These are phyloP conservation scores for Lunularia cruciata DNA, from an alignment of 225 moss, liverwort and hornwort genomes.

Conservation along the genomic window DNA sequence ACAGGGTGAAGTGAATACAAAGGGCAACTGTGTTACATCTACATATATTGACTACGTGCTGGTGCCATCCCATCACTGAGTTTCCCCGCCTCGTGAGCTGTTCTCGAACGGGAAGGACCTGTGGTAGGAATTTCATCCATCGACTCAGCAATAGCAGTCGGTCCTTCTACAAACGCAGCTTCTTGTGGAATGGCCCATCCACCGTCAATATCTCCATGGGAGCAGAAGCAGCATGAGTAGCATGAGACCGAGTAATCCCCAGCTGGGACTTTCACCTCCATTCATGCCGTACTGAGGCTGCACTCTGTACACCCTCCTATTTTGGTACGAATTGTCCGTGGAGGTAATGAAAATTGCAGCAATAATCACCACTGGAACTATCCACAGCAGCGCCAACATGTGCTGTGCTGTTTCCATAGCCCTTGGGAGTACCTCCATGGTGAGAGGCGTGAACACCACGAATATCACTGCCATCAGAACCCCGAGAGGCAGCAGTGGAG, in stretches of 20 bases:
- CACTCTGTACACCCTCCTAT: constrained; percentile 23
- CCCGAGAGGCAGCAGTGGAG: constrained; percentile 38
- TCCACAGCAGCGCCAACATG: constrained; percentile 29
- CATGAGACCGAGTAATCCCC: constrained; percentile 43
- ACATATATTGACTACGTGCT: neutral
- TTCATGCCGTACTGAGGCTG: constrained; percentile 9
- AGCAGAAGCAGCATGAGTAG: constrained; percentile 37
- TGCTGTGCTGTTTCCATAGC: constrained; percentile 28
- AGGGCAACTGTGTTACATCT: neutral
- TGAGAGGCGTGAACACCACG: constrained; percentile 28
- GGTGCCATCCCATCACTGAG: neutral
- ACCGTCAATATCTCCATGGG: constrained; percentile 33
- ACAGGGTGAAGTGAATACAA: neutral
- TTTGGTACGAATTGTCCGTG: constrained; percentile 8
- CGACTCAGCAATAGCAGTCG: neutral
- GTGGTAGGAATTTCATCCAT: too few species aligned
- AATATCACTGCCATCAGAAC: constrained; percentile 27
- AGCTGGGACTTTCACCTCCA: constrained; percentile 37
- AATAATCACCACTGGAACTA: constrained; percentile 24
- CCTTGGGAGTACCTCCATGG: constrained; percentile 26
- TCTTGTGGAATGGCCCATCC: neutral
- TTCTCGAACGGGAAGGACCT: neutral
- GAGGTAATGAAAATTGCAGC: constrained; percentile 27
- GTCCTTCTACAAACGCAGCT: neutral
- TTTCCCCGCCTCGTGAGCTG: neutral